Evolutionary conservation across 768 basidiomycete genomes (phyloP).

Genomic region (Hygrocybe punicea): DNA sequence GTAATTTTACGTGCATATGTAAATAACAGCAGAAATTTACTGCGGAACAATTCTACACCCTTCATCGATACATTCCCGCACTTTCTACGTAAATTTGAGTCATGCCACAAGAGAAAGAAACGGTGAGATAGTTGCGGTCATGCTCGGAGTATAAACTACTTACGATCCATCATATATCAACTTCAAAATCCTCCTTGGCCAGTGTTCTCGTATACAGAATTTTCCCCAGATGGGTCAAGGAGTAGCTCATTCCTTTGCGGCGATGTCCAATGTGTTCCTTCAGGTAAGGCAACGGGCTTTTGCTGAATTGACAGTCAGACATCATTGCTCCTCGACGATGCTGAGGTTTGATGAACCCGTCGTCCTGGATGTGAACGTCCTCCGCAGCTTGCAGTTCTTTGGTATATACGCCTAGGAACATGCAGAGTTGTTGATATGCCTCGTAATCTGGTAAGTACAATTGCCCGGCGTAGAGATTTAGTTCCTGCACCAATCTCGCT

Average conservation of each 20-base stretch:
- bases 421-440: constrained; percentile 35
- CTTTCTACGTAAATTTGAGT: too few species aligned
- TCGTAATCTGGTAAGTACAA: constrained; percentile 36
- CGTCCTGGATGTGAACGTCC: constrained; percentile 17
- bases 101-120: too few species aligned
- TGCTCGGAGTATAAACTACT: too few species aligned
- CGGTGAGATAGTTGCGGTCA: too few species aligned
- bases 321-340: constrained; percentile 15
- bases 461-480: constrained; percentile 47
- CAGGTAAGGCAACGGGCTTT: constrained; percentile 36
- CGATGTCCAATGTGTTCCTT: constrained; percentile 34
- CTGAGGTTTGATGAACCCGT: constrained; percentile 32
- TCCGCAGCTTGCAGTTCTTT: constrained; percentile 9
- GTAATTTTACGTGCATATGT: too few species aligned
- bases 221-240: constrained; percentile 42
- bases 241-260: constrained; percentile 38
- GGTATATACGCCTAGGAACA: constrained; percentile 34
- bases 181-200: constrained; percentile 1
- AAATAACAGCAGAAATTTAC: too few species aligned
- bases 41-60: too few species aligned
- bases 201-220: constrained; percentile 24
- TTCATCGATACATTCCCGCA: too few species aligned
- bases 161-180: too few species aligned
- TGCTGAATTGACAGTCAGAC: constrained; percentile 26
- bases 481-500: constrained; percentile 26